Base-by-base conservation (phyloP, 345 rosid species). In the Pistacia vera region DNA sequence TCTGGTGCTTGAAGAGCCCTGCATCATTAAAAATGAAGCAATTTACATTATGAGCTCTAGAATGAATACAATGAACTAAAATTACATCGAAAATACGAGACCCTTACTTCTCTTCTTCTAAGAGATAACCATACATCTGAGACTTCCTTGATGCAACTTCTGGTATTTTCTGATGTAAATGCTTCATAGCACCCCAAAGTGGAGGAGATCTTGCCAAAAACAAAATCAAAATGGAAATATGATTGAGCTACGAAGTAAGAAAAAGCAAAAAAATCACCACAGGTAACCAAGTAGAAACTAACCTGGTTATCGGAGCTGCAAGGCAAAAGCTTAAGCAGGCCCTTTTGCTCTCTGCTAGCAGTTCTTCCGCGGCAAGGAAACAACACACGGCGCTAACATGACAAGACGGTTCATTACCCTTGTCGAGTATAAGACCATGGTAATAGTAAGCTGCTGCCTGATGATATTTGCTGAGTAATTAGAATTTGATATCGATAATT, bases 401-500 rank as follows among this genome's bases (percentile, higher is more conserved):
- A 36, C 87, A 83, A 44, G 89, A 69, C 4, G 93, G 96, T 80
- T 95, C 98, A 17, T 48, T 90, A 14, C 98, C 97, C 77, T 93
- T 95, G 81, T 95, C 98, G 2, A 89, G 85, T 75, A 95, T 87
- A 73, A 90, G 85, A 56, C 99, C 99, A 71, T 93, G 98, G 89
- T 87, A 95, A 82, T 93, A 95, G 83, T 92, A 95, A 56, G 99
- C 95, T 6, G 95, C 95, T 2, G 97, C 97, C 99, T 95, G 80
- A 56, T 68, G n/a, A 73, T n/a, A 63, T 30, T 25, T 22, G 28
- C 16, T 56, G 58, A 44, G 72, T 8, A 38, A 60, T 35, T 4
- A 74, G 70, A 60, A 64, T 65, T 60, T 66, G 48, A 25, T 16
- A 11, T 13, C 49, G 22, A 75, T 55, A 71, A 16, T 62, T 60